Base-by-base conservation (phyloP, 1,139 yeast species). In the Hemisphaericaspora xylanilytica region DNA sequence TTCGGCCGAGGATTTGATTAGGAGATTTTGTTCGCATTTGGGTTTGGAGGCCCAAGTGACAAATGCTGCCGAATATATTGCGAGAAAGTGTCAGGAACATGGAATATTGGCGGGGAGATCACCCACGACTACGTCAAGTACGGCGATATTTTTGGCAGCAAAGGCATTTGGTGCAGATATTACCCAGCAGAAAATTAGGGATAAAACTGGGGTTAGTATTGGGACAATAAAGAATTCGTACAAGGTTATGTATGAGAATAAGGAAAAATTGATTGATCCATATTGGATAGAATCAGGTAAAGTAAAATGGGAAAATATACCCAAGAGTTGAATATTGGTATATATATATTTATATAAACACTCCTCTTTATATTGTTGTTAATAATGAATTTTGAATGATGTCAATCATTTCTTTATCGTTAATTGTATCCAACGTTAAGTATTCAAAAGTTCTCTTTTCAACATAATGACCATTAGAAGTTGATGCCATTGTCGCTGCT, bases 71-170 rank as follows among this genome's bases (percentile, higher is more conserved):
- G 97, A 90, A 60, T 78, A 83, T 53, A 87, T 92, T 50, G 96
- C 96, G 3, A 79, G 88, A 56, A 76, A 81, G 46, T 87, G 95
- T 53, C 85, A 87, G 53, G 95, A 85, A 43, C 83, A 83, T 44
- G 97, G 96, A 37, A 94, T 92, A 25, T 73, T 90, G 55, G 97
- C 96, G 7, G 97, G 97, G 52, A 79, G 97, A 51, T 87, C 96
- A 1, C 98, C 98, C 22, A 89, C 90, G 36, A 90, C 97, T 27
- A 88, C 92, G 54, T 97, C 97, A 0, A 97, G 97, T 7, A 94
- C 97, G 0, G 95, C 94, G 3, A 90, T 92, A 38, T 92, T 88
- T 63, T 82, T 92, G 84, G 88, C 96, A 3, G 86, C 92, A 5
- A 69, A 85, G n/a, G 67, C 90, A 16, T 86, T 86, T 30, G 82